Evolutionary conservation across 768 basidiomycete species (phyloP), one percentile per base, ranked within the genome.

Genomic region (Boletus huronensis): DNA sequence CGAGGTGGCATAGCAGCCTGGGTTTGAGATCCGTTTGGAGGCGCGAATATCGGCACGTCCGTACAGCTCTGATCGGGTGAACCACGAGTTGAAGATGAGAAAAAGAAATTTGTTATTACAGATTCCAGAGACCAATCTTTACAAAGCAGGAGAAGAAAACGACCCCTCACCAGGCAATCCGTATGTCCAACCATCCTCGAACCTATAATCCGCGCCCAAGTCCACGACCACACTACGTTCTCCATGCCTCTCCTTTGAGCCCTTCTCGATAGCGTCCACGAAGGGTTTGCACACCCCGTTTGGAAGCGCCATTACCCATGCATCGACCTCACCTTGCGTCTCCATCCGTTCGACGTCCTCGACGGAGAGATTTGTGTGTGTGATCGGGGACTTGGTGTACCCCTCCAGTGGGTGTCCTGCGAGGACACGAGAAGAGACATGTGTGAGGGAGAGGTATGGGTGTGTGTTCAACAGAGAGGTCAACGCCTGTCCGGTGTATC

Each of bases 301-400:
- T n/a, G 97, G 97, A 45, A 99, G 80, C 3, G 97, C 97, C 90
- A 98, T 95, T 50, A 98, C 84, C 96, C 97, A 99, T 9, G 93
- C 96, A 67, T 99, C 96, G 17, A 99, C 93, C 65, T 88, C 89
- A 9, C 89, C 87, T 47, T 83, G 76, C 72, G 86, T 85, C 73
- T 98, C 97, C 87, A 99, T 89, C 67, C 74, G 77, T 69, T 91
- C 85, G 10, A 98, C 89, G 61, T 97, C 90, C 53, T 78, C 74
- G 10, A 79, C 69, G 0, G 85, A 87, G 16, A 99, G 79, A 72
- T 96, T 92, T 54, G 84, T 82, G 75, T 97, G 98, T 16, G 69
- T 79, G 44, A 98, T 70, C 1, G 77, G 52, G 0, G 80, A 71
- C 71, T 96, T 96, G 58, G 82, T 82, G 73, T 99, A 98, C 38